A percentile compares a stretch with the other conserved stretches of the same genome.
phyloP scores from a whole-genome alignment of 768 basidiomycete genomes.

The Pulveroboletus sp. region DNA sequence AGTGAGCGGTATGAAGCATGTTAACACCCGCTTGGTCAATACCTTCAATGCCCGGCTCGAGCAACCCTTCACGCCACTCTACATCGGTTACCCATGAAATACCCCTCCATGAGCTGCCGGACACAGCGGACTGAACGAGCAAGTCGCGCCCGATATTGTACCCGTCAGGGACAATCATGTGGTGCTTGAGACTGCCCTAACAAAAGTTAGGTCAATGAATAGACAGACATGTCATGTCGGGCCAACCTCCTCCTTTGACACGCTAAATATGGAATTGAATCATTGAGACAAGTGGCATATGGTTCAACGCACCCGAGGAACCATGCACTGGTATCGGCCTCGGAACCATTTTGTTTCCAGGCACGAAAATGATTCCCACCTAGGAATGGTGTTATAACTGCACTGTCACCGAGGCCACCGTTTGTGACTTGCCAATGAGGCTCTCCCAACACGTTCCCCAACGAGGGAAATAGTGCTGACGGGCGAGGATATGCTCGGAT shows the following conservation, averaged over 20 bases:
- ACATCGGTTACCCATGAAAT: slow-evolving; percentile 76
- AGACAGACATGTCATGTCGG: background rate
- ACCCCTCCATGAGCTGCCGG: slow-evolving; percentile 59
- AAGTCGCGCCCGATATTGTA: slow-evolving; percentile 83
- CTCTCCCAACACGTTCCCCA: slow-evolving; percentile 92
- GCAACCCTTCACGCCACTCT: slow-evolving; percentile 69
- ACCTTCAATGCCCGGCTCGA: slow-evolving; percentile 71
- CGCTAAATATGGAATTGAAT: slow-evolving; percentile 38
- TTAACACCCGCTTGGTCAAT: slow-evolving; percentile 2
- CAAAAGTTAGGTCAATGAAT: slow-evolving; percentile 1
- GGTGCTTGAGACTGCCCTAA: slow-evolving; percentile 58
- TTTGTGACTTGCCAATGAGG: slow-evolving; percentile 47
- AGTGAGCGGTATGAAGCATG: background rate
- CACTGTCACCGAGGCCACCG: background rate
- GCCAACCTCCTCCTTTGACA: slow-evolving; percentile 66
- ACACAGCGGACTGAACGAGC: slow-evolving; percentile 64
- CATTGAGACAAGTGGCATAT: background rate
- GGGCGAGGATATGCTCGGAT: slow-evolving; percentile 65
- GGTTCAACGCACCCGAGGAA: slow-evolving; percentile 64
- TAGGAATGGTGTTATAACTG: slow-evolving; percentile 16
- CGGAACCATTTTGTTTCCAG: slow-evolving; percentile 84
- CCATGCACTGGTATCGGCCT: slow-evolving; percentile 75
- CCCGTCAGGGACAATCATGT: slow-evolving; percentile 74
- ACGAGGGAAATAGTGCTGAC: slow-evolving; percentile 75
- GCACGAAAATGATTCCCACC: slow-evolving; percentile 90